Percentiles rank a stretch among this genome's conserved stretches.
Conservation (phyloP, 306 rosid species). For the Canavalia gladiata region DNA sequence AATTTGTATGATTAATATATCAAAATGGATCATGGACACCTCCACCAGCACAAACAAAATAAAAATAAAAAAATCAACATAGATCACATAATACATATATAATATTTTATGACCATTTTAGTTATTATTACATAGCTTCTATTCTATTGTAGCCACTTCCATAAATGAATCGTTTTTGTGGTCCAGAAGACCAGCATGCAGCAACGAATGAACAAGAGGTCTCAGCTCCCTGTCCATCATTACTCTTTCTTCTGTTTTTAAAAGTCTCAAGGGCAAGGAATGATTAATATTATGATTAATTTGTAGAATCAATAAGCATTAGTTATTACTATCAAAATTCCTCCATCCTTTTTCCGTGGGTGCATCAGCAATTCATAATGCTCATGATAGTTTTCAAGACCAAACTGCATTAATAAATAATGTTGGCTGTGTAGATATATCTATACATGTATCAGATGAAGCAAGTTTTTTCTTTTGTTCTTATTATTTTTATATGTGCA, state of each 20-base stretch:
- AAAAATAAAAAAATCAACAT: neutral
- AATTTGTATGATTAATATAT: neutral
- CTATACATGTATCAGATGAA: neutral
- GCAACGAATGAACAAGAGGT: conserved; percentile 15
- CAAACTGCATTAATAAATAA: conserved; percentile 41
- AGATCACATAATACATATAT: neutral
- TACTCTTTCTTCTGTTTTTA: conserved; percentile 11
- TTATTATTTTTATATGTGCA: too few species aligned
- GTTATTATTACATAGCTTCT: neutral
- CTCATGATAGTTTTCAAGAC: conserved; percentile 33
- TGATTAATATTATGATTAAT: conserved; percentile 38
- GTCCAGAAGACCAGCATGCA: conserved; percentile 44
- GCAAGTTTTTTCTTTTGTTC: too few species aligned
- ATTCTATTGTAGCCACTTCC: neutral
- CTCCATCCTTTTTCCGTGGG: neutral
- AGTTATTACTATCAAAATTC: conserved; percentile 6
- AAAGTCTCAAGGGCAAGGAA: conserved; percentile 34
- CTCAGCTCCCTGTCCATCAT: conserved; percentile 23
- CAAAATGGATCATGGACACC: neutral
- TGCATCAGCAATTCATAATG: neutral
- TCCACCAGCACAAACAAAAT: neutral
- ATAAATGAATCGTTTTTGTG: conserved; percentile 38
- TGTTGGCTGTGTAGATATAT: conserved; percentile 25
- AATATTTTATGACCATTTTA: neutral
- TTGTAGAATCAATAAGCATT: conserved; percentile 25